Evolutionary conservation across 768 basidiomycete genomes (phyloP).

Genomic region (Roridomyces roridus): DNA sequence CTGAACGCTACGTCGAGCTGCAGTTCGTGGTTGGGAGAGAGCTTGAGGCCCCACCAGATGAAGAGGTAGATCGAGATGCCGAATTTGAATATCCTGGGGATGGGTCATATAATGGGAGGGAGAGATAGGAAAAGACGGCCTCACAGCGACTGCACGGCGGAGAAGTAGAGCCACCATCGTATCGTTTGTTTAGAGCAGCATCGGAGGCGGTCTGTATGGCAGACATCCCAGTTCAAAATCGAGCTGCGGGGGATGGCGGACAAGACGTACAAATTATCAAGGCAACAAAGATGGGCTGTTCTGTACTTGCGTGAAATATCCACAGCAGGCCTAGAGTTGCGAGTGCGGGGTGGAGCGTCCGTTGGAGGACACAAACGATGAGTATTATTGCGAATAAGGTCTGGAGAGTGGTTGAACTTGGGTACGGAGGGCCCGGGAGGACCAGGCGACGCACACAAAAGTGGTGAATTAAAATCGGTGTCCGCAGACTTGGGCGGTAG

Average conservation of each 20-base stretch:
- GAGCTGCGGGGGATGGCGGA: background rate
- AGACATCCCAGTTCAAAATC: background rate
- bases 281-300: background rate
- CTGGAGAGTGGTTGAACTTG: background rate
- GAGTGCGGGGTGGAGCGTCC: background rate
- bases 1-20: background rate
- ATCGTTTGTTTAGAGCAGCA: background rate
- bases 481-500: conserved; percentile 2
- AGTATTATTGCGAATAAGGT: conserved; percentile 4
- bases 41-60: no score
- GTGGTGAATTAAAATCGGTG: conserved; percentile 5
- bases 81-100: background rate
- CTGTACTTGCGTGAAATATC: conserved; percentile 1
- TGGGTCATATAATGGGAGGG: no score
- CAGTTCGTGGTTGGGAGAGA: background rate
- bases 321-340: background rate
- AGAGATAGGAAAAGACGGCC: background rate
- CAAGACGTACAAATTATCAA: background rate
- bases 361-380: background rate
- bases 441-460: background rate
- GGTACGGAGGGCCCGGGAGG: background rate
- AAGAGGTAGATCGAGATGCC: no score
- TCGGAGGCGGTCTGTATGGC: background rate
- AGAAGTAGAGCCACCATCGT: background rate
- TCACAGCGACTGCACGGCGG: background rate